phyloP scores from a whole-genome alignment of 2,329 filamentous ascomycete genomes.

The Lachnellula occidentalis region DNA sequence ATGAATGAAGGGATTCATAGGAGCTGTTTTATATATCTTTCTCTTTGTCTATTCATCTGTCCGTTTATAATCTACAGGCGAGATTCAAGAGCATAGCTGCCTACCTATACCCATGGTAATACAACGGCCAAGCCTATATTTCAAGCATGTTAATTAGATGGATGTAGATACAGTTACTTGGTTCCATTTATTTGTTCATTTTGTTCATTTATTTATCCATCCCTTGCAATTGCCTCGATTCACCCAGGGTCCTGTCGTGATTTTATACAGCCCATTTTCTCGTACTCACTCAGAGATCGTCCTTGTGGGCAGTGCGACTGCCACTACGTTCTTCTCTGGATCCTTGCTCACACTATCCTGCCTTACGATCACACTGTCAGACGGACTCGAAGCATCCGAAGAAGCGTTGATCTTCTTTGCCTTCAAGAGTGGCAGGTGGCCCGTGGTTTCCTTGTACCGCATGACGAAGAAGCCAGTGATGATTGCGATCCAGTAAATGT shows the following conservation, averaged over 20 bases:
- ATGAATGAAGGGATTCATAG: too few species aligned
- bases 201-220: too few species aligned
- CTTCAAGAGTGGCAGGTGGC: slow-evolving; percentile 37
- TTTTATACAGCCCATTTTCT: not conserved
- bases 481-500: slow-evolving; percentile 75
- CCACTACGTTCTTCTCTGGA: slow-evolving; percentile 4
- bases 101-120: too few species aligned
- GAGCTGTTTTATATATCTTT: too few species aligned
- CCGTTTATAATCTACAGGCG: too few species aligned
- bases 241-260: not conserved
- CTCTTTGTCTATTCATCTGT: too few species aligned
- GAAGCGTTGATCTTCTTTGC: slow-evolving; percentile 2
- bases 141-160: too few species aligned
- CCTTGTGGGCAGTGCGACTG: slow-evolving; percentile 5
- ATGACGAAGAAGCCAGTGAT: slow-evolving; percentile 60
- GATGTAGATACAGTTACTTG: too few species aligned
- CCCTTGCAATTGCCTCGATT: too few species aligned
- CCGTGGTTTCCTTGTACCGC: slow-evolving; percentile 59
- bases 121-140: too few species aligned
- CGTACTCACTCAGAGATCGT: slow-evolving; percentile 9
- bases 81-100: too few species aligned
- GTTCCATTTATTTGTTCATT: too few species aligned
- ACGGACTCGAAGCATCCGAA: not conserved
- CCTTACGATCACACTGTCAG: slow-evolving; percentile 3
- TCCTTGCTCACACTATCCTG: not conserved